Conservation (phyloP, 768 basidiomycete species). For the Brasilioporus rufonigricans region DNA sequence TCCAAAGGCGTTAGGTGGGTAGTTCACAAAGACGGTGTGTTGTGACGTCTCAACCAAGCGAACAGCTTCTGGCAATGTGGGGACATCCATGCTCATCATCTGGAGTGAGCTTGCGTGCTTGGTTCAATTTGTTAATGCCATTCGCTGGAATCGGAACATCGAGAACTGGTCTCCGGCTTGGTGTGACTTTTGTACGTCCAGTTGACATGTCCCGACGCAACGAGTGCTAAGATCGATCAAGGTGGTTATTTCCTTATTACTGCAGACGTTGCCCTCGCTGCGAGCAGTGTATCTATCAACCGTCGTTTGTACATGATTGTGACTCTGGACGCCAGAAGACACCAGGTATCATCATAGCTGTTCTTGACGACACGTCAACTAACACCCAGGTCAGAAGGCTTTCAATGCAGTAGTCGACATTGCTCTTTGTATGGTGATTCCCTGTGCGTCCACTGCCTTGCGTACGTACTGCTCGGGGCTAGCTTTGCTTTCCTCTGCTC, state of each 20-base stretch:
- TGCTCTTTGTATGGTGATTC: slow-evolving; percentile 32
- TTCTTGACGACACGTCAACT: neutral
- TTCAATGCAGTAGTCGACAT: slow-evolving; percentile 27
- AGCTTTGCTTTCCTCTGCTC: neutral
- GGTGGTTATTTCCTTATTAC: slow-evolving; percentile 34
- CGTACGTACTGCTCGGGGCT: slow-evolving; percentile 16
- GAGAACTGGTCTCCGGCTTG: slow-evolving; percentile 39
- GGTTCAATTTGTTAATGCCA: slow-evolving; percentile 33
- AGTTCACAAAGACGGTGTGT: neutral
- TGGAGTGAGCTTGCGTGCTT: slow-evolving; percentile 32
- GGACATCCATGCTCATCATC: slow-evolving; percentile 32
- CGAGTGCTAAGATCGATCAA: slow-evolving; percentile 4
- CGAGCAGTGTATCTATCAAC: slow-evolving; percentile 44
- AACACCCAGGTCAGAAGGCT: slow-evolving; percentile 18
- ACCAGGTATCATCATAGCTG: slow-evolving; percentile 4
- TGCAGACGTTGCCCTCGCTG: slow-evolving; percentile 36
- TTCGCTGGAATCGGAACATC: slow-evolving; percentile 36
- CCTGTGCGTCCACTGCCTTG: slow-evolving; percentile 30
- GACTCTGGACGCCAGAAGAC: slow-evolving; percentile 11
- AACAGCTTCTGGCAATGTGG: slow-evolving; percentile 28
- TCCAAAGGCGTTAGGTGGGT: slow-evolving; percentile 54
- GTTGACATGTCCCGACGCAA: neutral
- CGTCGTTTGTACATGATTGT: slow-evolving; percentile 49
- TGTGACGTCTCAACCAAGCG: neutral
- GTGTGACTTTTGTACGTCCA: slow-evolving; percentile 54